Evolutionary conservation across 768 basidiomycete genomes (phyloP).

Genomic region (Lentinula raphanica): DNA sequence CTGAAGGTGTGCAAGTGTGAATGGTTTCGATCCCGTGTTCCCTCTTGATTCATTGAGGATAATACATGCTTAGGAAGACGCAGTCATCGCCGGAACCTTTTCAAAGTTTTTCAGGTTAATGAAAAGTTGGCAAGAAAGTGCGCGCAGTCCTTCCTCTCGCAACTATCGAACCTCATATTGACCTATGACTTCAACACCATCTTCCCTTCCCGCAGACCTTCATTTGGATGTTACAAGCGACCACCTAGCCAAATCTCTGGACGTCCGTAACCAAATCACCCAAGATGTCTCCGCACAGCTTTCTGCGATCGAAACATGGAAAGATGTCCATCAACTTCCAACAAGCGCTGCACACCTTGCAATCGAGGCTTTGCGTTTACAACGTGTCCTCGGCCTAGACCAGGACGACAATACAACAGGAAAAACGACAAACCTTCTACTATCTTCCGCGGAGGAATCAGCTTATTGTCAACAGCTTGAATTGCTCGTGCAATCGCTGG

Average conservation of each 20-base stretch:
- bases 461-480: background rate
- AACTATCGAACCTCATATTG: too few relatives aligned
- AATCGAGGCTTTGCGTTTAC: background rate
- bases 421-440: background rate
- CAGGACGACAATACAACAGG: too few relatives aligned
- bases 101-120: background rate
- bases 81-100: background rate
- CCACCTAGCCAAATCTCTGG: background rate
- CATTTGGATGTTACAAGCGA: background rate
- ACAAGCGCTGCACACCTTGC: background rate
- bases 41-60: background rate
- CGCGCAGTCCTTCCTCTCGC: background rate
- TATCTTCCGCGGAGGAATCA: background rate
- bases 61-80: background rate
- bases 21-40: background rate
- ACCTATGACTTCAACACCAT: too few relatives aligned
- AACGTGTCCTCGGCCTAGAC: background rate
- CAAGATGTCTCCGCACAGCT: background rate
- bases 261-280: background rate
- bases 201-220: background rate
- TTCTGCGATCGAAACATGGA: background rate
- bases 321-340: background rate
- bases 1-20: conserved; percentile 18
- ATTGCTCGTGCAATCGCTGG: background rate
- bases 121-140: background rate